Evolutionary conservation across 2,329 filamentous ascomycete genomes (phyloP).

Genomic region (Didymella arachidicola): DNA sequence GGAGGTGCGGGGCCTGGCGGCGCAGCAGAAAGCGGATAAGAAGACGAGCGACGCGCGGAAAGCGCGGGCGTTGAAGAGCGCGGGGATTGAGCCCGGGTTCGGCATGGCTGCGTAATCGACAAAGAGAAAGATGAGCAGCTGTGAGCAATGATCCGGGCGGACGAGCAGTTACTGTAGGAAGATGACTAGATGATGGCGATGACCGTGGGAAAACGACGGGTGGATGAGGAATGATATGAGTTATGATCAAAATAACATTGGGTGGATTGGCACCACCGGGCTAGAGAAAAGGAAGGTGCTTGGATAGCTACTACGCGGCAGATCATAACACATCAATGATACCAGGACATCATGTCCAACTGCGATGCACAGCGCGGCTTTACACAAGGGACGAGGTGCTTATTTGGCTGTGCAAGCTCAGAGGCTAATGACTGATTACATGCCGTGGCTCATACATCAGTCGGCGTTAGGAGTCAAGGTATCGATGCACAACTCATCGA

Average conservation of each 20-base stretch:
- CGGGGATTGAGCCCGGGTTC: conserved; percentile 69
- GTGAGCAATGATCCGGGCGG: not conserved
- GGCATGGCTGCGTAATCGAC: conserved; percentile 66
- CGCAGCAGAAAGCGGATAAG: conserved; percentile 76
- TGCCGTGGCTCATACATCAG: not conserved
- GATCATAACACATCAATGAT: conserved; percentile 26
- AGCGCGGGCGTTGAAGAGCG: conserved; percentile 68
- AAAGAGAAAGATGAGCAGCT: not conserved
- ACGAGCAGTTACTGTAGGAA: too few species aligned
- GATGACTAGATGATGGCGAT: not conserved
- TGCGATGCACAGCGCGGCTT: conserved; percentile 9
- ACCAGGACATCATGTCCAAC: conserved; percentile 29
- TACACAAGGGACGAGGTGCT: not conserved
- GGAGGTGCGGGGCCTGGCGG: conserved; percentile 75
- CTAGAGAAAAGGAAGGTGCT: conserved; percentile 18
- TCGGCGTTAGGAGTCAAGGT: not conserved
- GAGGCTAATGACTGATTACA: not conserved
- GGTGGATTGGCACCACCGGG: conserved; percentile 9
- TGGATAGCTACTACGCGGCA: conserved; percentile 21
- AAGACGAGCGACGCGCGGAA: conserved; percentile 61
- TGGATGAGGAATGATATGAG: conserved; percentile 1
- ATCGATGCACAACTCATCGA: not conserved
- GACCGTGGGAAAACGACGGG: not conserved
- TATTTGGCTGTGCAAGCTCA: not conserved
- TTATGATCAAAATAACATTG: conserved; percentile 15